phyloP scores from a whole-genome alignment of 495 filamentous ascomycete species.

The Viridothelium virens region DNA sequence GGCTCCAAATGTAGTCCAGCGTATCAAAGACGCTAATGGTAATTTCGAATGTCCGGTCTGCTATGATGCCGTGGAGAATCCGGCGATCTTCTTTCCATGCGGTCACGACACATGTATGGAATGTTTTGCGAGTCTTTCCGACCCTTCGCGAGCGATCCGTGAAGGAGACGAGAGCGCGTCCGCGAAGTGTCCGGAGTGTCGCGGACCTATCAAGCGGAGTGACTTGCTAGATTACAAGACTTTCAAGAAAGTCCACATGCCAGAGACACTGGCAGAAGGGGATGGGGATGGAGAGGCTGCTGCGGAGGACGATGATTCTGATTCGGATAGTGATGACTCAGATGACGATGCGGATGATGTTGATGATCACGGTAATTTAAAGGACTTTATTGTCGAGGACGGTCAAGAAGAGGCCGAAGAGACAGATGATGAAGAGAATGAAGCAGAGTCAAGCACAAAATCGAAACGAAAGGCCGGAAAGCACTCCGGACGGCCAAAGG shows the following conservation, averaged over 20 bases:
- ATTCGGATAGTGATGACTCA: conserved; percentile 25
- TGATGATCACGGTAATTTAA: conserved; percentile 26
- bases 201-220: conserved; percentile 51
- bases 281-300: conserved; percentile 26
- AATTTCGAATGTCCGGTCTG: conserved; percentile 67
- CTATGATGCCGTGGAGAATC: conserved; percentile 64
- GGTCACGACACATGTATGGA: conserved; percentile 75
- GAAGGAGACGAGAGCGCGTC: conserved; percentile 50
- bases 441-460: conserved; percentile 20
- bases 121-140: conserved; percentile 68
- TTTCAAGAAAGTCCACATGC: conserved; percentile 70
- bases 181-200: conserved; percentile 70
- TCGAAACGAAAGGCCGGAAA: neutral
- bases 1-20: conserved; percentile 50
- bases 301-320: conserved; percentile 25
- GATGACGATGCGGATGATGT: conserved; percentile 29
- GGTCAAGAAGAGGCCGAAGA: conserved; percentile 42
- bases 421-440: conserved; percentile 34
- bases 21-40: conserved; percentile 54
- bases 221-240: conserved; percentile 64
- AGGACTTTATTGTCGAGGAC: conserved; percentile 39
- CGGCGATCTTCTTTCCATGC: conserved; percentile 75
- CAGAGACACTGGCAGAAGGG: conserved; percentile 32
- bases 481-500: conserved; percentile 25
- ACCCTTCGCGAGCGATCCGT: conserved; percentile 47